Conservation (phyloP, 192 early-diverging fungal genomes). For the Lunasporangiospora selenospora region DNA sequence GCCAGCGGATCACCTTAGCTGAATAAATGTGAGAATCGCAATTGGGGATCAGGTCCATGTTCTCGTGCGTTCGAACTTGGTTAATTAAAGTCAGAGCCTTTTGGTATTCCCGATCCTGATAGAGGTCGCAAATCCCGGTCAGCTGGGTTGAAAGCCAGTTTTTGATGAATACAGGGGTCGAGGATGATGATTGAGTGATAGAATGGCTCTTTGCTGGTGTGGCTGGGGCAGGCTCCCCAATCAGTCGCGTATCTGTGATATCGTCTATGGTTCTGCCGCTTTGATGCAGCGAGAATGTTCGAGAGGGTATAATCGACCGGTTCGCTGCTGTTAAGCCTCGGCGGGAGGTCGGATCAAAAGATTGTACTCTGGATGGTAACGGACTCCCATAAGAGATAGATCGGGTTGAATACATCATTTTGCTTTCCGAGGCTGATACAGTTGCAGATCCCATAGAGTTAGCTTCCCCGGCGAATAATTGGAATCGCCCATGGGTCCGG, state of each 20-base stretch:
- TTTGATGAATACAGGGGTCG: constrained; percentile 8
- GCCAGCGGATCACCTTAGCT: constrained; percentile 3
- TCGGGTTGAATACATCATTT: too few relatives aligned
- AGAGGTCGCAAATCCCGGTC: constrained; percentile 10
- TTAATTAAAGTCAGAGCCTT: constrained; percentile 24
- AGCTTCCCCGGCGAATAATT: too few relatives aligned
- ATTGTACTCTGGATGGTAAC: too few relatives aligned
- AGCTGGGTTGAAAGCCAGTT: constrained; percentile 25
- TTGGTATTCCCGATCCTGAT: constrained; percentile 32
- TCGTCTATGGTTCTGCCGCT: constrained; percentile 19
- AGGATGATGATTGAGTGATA: background rate
- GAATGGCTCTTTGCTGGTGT: constrained; percentile 31
- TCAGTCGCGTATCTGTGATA: too few relatives aligned
- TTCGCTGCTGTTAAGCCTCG: too few relatives aligned
- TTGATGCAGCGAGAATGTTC: constrained; percentile 25
- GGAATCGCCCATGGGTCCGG: too few relatives aligned
- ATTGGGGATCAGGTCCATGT: constrained; percentile 8
- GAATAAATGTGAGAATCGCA: background rate
- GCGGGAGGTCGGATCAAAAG: too few relatives aligned
- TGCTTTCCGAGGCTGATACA: too few relatives aligned
- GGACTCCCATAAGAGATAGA: too few relatives aligned
- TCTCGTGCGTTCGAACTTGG: constrained; percentile 21
- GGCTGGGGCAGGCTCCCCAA: constrained; percentile 8
- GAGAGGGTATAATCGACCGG: constrained; percentile 34
- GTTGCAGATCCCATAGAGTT: too few relatives aligned